Conservation (phyloP, 1,139 yeast species). For the Hanseniaspora gamundiae region DNA sequence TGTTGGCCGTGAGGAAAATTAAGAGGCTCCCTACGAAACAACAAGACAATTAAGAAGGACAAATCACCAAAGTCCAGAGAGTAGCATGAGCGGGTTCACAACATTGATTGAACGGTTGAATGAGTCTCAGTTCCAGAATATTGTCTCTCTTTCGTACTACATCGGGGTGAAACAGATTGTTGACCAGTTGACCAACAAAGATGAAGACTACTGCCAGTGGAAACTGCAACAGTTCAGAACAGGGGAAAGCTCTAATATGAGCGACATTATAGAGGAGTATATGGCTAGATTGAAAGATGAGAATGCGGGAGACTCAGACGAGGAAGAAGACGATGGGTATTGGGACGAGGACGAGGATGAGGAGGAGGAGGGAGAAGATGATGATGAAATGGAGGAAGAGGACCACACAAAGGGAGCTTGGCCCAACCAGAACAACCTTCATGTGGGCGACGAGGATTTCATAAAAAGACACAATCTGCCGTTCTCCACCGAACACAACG, state of each 20-base stretch:
- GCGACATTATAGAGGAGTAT: neutral
- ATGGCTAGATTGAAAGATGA: neutral
- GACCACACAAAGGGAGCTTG: neutral
- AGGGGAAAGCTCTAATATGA: slow-evolving; percentile 22
- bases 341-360: neutral
- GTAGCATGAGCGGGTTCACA: neutral
- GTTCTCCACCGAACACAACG: neutral
- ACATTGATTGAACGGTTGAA: neutral
- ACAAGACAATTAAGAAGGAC: too few relatives aligned
- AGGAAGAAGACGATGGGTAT: neutral
- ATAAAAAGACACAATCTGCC: slow-evolving; percentile 3
- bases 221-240: slow-evolving; percentile 20
- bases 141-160: slow-evolving; percentile 11
- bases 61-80: too few relatives aligned
- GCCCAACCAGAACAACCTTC: neutral
- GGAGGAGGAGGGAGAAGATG: slow-evolving; percentile 1
- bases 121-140: slow-evolving; percentile 1
- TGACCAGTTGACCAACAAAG: slow-evolving; percentile 23
- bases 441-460: neutral
- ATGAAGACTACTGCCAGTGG: slow-evolving; percentile 24
- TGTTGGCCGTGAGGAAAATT: too few relatives aligned
- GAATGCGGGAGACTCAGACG: neutral
- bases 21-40: too few relatives aligned
- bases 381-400: neutral
- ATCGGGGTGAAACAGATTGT: slow-evolving; percentile 22